Conservation (phyloP, 2,329 filamentous ascomycete species). For the Penicillium corylophilum region DNA sequence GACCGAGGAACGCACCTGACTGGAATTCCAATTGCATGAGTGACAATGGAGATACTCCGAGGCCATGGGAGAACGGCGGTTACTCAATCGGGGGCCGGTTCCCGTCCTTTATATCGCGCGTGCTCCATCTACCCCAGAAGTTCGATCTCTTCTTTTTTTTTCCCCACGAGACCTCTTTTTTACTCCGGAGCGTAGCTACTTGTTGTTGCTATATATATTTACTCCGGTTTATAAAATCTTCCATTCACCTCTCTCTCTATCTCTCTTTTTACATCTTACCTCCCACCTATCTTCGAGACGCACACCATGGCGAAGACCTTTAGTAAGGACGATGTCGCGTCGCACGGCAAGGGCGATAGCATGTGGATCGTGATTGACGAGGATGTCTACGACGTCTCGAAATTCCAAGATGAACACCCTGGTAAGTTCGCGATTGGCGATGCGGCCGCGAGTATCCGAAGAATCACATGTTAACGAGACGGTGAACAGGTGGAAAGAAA, state of each 20-base stretch:
- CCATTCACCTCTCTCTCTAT: not conserved
- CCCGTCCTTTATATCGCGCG: conserved; percentile 19
- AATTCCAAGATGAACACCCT: conserved; percentile 80
- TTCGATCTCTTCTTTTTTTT: conserved; percentile 10
- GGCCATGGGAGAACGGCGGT: conserved; percentile 13
- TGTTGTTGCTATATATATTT: not conserved
- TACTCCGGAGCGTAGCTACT: not conserved
- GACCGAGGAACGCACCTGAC: conserved; percentile 19
- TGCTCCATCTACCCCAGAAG: conserved; percentile 24
- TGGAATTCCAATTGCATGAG: conserved; percentile 8
- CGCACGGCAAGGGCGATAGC: conserved; percentile 83
- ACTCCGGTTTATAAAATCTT: not conserved
- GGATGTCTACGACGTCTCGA: conserved; percentile 93
- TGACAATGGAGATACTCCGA: conserved; percentile 15
- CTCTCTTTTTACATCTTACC: conserved; percentile 1
- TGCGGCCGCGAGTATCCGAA: not conserved
- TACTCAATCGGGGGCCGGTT: conserved; percentile 8
- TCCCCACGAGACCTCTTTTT: conserved; percentile 10
- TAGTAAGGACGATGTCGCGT: conserved; percentile 77
- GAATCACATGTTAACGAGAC: conserved; percentile 20
- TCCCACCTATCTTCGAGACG: conserved; percentile 7
- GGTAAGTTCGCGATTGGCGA: conserved; percentile 30
- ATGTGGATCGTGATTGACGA: conserved; percentile 90
- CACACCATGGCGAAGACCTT: conserved; percentile 81
- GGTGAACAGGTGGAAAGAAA: conserved; percentile 64